Percentiles rank a stretch among this genome's conserved stretches.
Conservation (phyloP, 2,329 filamentous ascomycete genomes). For the Blumeriella jaapii region DNA sequence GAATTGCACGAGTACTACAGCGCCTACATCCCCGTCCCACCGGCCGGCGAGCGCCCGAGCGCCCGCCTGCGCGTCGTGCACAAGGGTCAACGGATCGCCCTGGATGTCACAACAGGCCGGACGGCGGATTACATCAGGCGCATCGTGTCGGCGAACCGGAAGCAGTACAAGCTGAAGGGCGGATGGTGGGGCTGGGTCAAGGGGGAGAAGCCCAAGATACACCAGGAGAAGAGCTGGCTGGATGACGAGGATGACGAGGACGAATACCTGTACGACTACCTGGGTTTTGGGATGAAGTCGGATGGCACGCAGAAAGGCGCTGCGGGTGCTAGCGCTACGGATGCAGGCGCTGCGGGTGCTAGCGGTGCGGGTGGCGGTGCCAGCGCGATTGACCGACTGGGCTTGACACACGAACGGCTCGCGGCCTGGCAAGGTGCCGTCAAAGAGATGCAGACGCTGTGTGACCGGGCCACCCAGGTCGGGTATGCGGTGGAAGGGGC, state of each 20-base stretch:
- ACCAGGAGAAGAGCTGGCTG: not conserved
- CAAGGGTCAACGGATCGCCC: not conserved
- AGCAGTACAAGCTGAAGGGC: not conserved
- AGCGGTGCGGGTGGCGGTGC: too few species aligned
- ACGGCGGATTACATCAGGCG: not conserved
- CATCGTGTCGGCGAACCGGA: not conserved
- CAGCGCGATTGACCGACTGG: not conserved
- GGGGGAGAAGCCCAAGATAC: not conserved
- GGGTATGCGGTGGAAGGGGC: not conserved
- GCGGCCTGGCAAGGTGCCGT: not conserved
- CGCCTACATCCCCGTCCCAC: not conserved
- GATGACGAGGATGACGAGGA: not conserved
- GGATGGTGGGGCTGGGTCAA: not conserved
- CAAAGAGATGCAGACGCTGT: not conserved
- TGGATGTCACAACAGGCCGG: not conserved
- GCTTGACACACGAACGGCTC: not conserved
- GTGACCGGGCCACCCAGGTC: not conserved
- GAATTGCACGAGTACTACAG: not conserved
- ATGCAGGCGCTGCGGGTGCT: not conserved
- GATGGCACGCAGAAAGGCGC: not conserved
- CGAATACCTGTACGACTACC: not conserved
- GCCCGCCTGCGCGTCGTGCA: not conserved
- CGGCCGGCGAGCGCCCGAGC: not conserved
- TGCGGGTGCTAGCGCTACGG: not conserved
- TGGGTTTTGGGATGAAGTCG: not conserved